Evolutionary conservation across 2,329 filamentous ascomycete genomes (phyloP).

Genomic region (Cytospora mali): DNA sequence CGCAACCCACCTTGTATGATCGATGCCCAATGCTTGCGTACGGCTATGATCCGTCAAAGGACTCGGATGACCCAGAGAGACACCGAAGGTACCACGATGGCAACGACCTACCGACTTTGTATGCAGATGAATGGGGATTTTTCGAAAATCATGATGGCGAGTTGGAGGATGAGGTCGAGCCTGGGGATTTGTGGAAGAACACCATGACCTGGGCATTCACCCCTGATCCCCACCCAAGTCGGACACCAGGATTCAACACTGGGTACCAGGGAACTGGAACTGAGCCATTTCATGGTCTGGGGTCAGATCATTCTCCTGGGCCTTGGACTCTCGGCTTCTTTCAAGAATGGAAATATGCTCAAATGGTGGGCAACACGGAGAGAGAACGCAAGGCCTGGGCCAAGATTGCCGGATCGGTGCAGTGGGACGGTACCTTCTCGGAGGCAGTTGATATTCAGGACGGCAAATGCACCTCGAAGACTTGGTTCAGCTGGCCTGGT

Average conservation of each 20-base stretch:
- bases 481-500: slow-evolving; percentile 33
- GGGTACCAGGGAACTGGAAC: slow-evolving; percentile 20
- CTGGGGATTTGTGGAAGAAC: slow-evolving; percentile 22
- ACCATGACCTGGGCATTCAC: slow-evolving; percentile 31
- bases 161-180: background rate
- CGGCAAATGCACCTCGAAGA: slow-evolving; percentile 30
- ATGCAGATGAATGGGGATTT: slow-evolving; percentile 28
- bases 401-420: slow-evolving; percentile 28
- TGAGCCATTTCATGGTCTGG: slow-evolving; percentile 29
- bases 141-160: background rate
- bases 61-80: background rate
- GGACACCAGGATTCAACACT: slow-evolving; percentile 15
- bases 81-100: slow-evolving; percentile 30
- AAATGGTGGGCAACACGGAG: slow-evolving; percentile 1
- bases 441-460: slow-evolving; percentile 29
- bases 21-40: slow-evolving; percentile 28
- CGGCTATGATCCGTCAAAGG: slow-evolving; percentile 6
- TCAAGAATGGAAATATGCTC: slow-evolving; percentile 30
- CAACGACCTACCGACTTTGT: slow-evolving; percentile 32
- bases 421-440: slow-evolving; percentile 31
- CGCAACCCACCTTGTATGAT: background rate
- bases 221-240: slow-evolving; percentile 3
- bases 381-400: slow-evolving; percentile 25
- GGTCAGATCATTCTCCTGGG: slow-evolving; percentile 28
- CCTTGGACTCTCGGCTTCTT: slow-evolving; percentile 32